These are phyloP conservation scores for Lonicera japonica DNA, from an alignment of 129 eudicot genomes.

Conservation along the genomic window DNA sequence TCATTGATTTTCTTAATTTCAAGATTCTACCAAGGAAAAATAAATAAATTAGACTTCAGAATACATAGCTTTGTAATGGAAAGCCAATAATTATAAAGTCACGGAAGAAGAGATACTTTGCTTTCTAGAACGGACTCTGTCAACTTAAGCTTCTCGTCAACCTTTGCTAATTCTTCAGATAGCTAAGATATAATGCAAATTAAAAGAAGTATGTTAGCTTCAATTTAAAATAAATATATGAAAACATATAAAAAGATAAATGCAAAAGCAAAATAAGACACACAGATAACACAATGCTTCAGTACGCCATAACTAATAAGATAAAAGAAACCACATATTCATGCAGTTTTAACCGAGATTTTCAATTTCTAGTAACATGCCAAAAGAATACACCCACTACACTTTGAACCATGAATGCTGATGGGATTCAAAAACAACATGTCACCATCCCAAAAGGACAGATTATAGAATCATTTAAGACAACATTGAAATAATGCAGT, in stretches of 20 bases:
- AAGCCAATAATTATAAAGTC: constrained; percentile 5
- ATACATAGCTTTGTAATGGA: constrained; percentile 1
- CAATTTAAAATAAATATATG: constrained; percentile 4
- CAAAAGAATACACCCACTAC: too few species aligned
- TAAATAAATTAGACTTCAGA: neutral
- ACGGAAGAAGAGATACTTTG: constrained; percentile 39
- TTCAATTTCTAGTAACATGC: too few species aligned
- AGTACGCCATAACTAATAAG: too few species aligned
- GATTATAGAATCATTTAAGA: too few species aligned
- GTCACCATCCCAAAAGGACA: too few species aligned
- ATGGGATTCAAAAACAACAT: too few species aligned
- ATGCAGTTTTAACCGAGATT: too few species aligned
- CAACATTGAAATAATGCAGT: too few species aligned
- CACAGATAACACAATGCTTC: too few species aligned
- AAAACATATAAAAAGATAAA: neutral
- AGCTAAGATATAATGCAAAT: constrained; percentile 35
- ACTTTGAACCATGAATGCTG: too few species aligned
- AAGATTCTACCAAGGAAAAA: constrained; percentile 53
- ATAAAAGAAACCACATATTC: too few species aligned
- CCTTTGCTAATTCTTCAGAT: constrained; percentile 74
- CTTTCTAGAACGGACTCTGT: constrained; percentile 74
- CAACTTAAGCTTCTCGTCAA: constrained; percentile 82
- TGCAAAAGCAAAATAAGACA: too few species aligned
- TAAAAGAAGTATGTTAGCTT: constrained; percentile 23
- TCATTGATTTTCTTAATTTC: constrained; percentile 86